Evolutionary conservation across 2,329 filamentous ascomycete genomes (phyloP), one percentile per base, ranked within the genome.

Genomic region (Alternaria infectoria): DNA sequence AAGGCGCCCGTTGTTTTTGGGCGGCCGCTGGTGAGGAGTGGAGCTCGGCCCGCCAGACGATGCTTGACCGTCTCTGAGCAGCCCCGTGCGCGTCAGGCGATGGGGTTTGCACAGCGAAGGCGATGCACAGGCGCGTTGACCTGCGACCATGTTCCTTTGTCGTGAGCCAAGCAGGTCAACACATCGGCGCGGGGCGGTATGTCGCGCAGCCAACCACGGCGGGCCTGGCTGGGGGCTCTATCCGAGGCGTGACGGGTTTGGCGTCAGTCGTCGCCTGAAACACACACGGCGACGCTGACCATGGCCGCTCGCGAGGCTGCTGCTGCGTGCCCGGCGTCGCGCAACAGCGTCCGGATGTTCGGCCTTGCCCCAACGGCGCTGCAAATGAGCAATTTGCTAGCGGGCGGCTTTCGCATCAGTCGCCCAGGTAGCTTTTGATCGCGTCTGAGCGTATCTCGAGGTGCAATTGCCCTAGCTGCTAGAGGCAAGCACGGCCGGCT

Each of bases 391-490:
- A 65, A 71, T 73, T 70, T 69, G 65, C 63, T 19, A 51, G 56
- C 54, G 32, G 26, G 44, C 28, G 49, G 59, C 52, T 59, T 40
- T 43, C 54, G 49, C 25, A 40, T 44, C 56, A 44, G 56, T 49
- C 26, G 60, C 46, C 58, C 51, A 57, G 40, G 57, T 47, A 30
- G 44, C 32, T 57, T 59, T 65, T 59, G 54, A 59, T 44, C 57
- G 57, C 60, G 70, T 73, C 70, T 69, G 68, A 72, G 70, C 71
- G 68, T 72, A 73, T 72, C 71, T 69, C 54, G 47, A 61, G 36
- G 59, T 32, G 45, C 62, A 59, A 64, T 58, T 65, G 58, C 59
- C 60, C 64, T 69, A 71, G 69, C 67, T 59, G 40, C 25, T 50
- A 57, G 23, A 49, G 59, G 59, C 59, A 64, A 57, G 62, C 49